Percentiles rank a stretch among this genome's conserved stretches.
Conservation (phyloP, 805 yeast species). For the Metschnikowia gruessii region DNA sequence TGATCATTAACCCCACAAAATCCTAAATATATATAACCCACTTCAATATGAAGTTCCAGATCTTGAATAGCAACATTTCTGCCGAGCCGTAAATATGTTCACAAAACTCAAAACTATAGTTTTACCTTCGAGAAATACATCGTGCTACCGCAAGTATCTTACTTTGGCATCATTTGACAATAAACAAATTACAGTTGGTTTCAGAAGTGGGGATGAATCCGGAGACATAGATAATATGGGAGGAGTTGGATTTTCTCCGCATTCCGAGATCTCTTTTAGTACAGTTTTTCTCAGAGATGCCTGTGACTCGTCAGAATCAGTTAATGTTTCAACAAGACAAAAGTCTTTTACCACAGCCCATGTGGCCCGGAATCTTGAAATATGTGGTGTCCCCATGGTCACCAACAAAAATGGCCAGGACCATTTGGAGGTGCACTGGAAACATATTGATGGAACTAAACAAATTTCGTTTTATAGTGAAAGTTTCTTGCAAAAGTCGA, state of each 20-base stretch:
- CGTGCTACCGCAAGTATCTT: not conserved
- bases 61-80: no score
- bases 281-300: constrained; percentile 66
- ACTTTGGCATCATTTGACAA: constrained; percentile 21
- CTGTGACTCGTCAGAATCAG: constrained; percentile 45
- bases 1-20: not conserved
- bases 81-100: not conserved
- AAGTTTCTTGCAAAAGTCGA: constrained; percentile 45
- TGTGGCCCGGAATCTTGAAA: constrained; percentile 34
- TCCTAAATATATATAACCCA: not conserved
- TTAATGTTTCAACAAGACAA: constrained; percentile 57
- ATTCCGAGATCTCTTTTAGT: constrained; percentile 34
- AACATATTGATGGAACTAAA: constrained; percentile 22
- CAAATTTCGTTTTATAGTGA: constrained; percentile 40
- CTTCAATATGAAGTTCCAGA: no score
- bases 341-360: constrained; percentile 62
- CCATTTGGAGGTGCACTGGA: constrained; percentile 42
- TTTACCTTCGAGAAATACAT: not conserved
- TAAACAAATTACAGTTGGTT: constrained; percentile 23
- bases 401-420: constrained; percentile 22
- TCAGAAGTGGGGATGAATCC: constrained; percentile 18
- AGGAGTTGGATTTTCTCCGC: not conserved
- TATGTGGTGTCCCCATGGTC: constrained; percentile 35
- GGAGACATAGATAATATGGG: not conserved
- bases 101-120: not conserved